Evolutionary conservation across 495 filamentous ascomycete genomes (phyloP), one percentile per base, ranked within the genome.

Genomic region (Trichoderma virens): DNA sequence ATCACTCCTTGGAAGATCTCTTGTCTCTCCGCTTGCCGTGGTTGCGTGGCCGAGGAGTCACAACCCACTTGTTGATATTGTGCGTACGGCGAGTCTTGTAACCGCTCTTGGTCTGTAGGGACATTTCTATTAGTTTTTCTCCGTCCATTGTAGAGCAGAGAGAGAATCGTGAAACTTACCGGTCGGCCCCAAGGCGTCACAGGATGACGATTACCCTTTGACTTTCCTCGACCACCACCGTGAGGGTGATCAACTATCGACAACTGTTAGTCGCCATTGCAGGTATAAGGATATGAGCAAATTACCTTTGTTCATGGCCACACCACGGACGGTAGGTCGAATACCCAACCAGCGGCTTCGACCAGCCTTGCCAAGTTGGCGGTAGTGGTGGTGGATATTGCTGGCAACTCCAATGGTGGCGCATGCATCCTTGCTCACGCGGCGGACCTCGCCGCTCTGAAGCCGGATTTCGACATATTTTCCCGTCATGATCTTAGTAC

Each of bases 161-260:
- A 65, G 43, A 47, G 64, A 23, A 18, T 67, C 41, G 31, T 59
- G 64, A 41, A 39, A 84, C 90, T 75, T 89, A 96, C 92, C 77
- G 91, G 92, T 72, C 85, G 87, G 70, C 95, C 95, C 94, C 94
- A 98, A 65, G 92, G 92, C 79, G 91, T 96, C 73, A 92, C 90
- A 54, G 95, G 93, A 73, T 94, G 80, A 64, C 90, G 83, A 75
- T 98, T 98, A 82, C 94, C 93, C 89, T 98, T 98, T 28, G 91
- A 96, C 80, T 98, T 98, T 73, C 94, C 94, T 80, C 95, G 83
- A 73, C 94, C 94, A 88, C 94, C 94, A 83, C 94, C 94, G 77
- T 98, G 94, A 69, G 94, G 93, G 84, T 98, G 94, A 68, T 98
- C 95, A 66, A 79, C 84, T 86, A 65, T 56, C 67, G 18, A 65